Conservation (phyloP, 768 basidiomycete species). For the Psilocybe cyanescens region DNA sequence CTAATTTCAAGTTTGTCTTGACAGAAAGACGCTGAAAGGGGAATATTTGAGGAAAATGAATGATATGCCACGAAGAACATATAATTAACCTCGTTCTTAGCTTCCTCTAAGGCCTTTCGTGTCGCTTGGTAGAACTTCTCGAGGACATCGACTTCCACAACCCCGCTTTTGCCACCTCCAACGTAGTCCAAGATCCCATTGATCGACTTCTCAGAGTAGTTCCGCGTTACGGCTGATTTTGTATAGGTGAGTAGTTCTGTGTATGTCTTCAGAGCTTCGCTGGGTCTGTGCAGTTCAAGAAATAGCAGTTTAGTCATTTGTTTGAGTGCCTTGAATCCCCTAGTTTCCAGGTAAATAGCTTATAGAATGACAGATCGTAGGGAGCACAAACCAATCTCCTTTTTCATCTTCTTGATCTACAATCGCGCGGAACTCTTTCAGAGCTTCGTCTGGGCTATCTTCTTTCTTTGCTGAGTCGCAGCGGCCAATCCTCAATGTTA, state of each 20-base stretch:
- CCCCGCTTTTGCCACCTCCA: conserved; percentile 83
- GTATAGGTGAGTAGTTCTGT: conserved; percentile 89
- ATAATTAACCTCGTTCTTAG: conserved; percentile 87
- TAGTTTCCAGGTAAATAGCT: conserved; percentile 31
- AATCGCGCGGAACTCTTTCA: conserved; percentile 88
- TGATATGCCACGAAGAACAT: not conserved
- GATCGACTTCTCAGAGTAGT: conserved; percentile 98
- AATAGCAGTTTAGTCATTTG: conserved; percentile 96
- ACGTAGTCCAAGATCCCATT: conserved; percentile 99
- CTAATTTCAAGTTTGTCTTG: conserved; percentile 96
- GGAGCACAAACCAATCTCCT: conserved; percentile 79
- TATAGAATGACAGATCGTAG: not conserved
- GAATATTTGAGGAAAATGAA: not conserved
- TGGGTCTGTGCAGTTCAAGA: conserved; percentile 74
- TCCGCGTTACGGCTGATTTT: conserved; percentile 92
- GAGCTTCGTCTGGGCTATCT: conserved; percentile 88
- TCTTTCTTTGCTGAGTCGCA: conserved; percentile 81
- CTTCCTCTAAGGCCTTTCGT: conserved; percentile 86
- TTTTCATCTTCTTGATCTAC: conserved; percentile 91
- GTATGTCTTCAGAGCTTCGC: conserved; percentile 87
- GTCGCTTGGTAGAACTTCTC: conserved; percentile 97
- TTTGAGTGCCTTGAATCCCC: conserved; percentile 99
- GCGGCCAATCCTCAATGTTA: conserved; percentile 7
- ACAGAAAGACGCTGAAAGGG: conserved; percentile 77
- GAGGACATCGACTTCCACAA: conserved; percentile 81